phyloP scores from a whole-genome alignment of 1,139 yeast species.

The Geotrichum cucujoidarum region DNA sequence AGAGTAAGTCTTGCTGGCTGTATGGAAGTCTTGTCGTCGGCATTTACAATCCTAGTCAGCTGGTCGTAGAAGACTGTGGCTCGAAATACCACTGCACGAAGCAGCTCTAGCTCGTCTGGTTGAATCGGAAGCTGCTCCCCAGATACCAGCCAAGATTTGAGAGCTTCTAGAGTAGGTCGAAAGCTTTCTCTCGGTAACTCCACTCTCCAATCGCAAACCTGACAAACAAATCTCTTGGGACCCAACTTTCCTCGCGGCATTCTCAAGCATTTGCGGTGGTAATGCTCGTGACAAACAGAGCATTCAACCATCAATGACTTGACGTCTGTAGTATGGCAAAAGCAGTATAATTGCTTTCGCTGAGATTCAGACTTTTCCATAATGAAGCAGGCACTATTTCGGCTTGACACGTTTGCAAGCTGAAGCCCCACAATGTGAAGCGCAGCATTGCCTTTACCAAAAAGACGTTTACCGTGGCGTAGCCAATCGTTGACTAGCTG shows the following conservation, averaged over 20 bases:
- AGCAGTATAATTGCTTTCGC: conserved; percentile 47
- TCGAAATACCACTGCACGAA: conserved; percentile 37
- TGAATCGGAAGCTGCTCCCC: conserved; percentile 28
- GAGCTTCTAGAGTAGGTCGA: conserved; percentile 38
- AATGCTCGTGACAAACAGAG: conserved; percentile 77
- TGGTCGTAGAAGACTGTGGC: conserved; percentile 30
- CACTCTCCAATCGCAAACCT: conserved; percentile 52
- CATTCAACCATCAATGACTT: conserved; percentile 73
- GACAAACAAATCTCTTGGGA: conserved; percentile 54
- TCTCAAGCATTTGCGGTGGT: conserved; percentile 63
- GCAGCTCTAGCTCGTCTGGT: conserved; percentile 30
- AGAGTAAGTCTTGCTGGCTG: conserved; percentile 13
- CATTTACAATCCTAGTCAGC: conserved; percentile 20
- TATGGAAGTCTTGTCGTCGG: neutral
- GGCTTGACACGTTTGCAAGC: conserved; percentile 36
- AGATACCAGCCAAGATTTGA: conserved; percentile 30
- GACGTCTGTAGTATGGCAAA: conserved; percentile 63
- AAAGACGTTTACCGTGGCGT: conserved; percentile 39
- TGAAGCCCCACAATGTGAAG: conserved; percentile 34
- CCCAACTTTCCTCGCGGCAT: conserved; percentile 29
- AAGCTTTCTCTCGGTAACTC: conserved; percentile 34
- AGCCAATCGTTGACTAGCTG: conserved; percentile 42
- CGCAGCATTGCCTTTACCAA: conserved; percentile 39
- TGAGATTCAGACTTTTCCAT: conserved; percentile 19
- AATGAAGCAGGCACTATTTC: conserved; percentile 41